Conservation (phyloP, 2,329 filamentous ascomycete species). For the Apiospora aurea region DNA sequence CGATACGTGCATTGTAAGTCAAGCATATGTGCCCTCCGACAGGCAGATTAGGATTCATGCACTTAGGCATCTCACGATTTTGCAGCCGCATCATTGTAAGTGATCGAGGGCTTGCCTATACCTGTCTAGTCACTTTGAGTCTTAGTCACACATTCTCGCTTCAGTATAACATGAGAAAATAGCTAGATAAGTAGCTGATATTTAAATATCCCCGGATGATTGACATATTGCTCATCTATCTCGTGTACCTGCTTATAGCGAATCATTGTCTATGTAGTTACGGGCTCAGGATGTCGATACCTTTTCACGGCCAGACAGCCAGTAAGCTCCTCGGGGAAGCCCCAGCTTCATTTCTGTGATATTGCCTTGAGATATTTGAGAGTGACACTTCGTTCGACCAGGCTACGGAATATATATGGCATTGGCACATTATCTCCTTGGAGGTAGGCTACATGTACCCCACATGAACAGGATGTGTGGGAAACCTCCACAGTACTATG, state of each 20-base stretch:
- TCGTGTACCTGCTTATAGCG: neutral
- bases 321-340: neutral
- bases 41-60: neutral
- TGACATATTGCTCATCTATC: too few relatives aligned
- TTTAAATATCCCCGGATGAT: too few relatives aligned
- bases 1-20: neutral
- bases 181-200: too few relatives aligned
- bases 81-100: neutral
- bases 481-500: neutral
- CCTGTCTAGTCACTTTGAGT: neutral
- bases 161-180: too few relatives aligned
- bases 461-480: neutral
- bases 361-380: neutral
- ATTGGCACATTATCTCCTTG: neutral
- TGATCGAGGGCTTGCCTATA: neutral
- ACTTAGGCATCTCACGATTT: neutral
- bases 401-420: neutral
- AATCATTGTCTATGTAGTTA: neutral
- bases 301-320: neutral
- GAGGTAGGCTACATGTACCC: neutral
- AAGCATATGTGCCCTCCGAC: neutral
- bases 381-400: neutral
- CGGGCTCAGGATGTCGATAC: neutral
- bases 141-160: too few relatives aligned
- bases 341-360: neutral